phyloP scores from a whole-genome alignment of 345 rosid species.

The Arabis alpina region DNA sequence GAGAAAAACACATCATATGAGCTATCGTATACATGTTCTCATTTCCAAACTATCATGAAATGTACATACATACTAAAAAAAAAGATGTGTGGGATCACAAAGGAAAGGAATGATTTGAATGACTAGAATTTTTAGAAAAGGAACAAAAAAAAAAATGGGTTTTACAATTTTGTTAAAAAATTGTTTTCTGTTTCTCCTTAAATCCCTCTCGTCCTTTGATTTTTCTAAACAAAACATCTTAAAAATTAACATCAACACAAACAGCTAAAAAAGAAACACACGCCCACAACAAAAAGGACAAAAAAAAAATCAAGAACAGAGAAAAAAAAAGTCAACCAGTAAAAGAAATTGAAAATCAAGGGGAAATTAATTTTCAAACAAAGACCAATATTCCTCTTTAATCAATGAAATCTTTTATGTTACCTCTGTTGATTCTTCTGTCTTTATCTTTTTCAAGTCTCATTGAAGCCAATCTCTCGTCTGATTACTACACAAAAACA shows the following conservation, averaged over 20 bases:
- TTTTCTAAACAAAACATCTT: slow-evolving; percentile 17
- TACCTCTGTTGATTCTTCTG: slow-evolving; percentile 3
- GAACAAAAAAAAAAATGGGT: neutral
- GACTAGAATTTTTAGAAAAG: no score
- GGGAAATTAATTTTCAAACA: neutral
- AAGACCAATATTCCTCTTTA: neutral
- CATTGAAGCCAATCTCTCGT: slow-evolving; percentile 37
- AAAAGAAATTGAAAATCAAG: neutral
- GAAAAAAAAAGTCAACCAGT: neutral
- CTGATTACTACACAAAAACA: slow-evolving; percentile 55
- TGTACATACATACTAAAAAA: no score
- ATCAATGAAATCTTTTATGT: slow-evolving; percentile 20
- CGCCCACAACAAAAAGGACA: slow-evolving; percentile 1
- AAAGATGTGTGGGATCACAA: no score
- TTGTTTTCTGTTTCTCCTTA: slow-evolving; percentile 30
- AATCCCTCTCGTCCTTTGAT: slow-evolving; percentile 24
- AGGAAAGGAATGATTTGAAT: no score
- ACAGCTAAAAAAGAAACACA: slow-evolving; percentile 3
- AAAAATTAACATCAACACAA: slow-evolving; percentile 2
- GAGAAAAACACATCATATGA: no score
- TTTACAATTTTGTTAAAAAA: slow-evolving; percentile 16
- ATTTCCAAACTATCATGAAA: no score
- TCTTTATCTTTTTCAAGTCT: slow-evolving; percentile 9
- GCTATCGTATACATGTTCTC: no score
- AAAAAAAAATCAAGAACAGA: neutral